Conservation (phyloP, 2,329 filamentous ascomycete species). For the Leptographium wingfieldii region DNA sequence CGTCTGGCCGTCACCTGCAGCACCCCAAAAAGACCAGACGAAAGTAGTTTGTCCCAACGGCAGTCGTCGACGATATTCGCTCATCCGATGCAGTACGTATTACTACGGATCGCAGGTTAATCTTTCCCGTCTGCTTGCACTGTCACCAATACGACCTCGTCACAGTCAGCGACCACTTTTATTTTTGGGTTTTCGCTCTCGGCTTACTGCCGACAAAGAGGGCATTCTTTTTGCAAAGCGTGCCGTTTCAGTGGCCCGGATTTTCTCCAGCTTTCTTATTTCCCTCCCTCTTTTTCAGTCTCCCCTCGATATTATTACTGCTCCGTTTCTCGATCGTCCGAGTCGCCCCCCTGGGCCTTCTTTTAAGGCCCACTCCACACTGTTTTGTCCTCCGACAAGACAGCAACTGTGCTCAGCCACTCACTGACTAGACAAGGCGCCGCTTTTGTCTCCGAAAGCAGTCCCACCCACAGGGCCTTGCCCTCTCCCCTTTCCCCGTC, state of each 20-base stretch:
- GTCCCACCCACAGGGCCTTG: background rate
- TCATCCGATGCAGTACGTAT: background rate
- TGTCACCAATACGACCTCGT: no score
- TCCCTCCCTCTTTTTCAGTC: background rate
- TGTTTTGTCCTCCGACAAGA: background rate
- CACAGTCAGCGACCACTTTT: background rate
- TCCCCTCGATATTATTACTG: background rate
- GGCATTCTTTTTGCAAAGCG: background rate
- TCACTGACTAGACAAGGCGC: conserved; percentile 3
- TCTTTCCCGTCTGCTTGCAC: no score
- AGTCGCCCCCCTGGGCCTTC: background rate
- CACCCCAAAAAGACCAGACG: background rate
- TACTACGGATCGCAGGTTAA: no score
- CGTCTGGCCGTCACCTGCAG: no score
- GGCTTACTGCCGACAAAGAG: no score
- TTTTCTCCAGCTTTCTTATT: background rate
- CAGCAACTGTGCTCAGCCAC: conserved; percentile 10
- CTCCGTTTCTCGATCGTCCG: background rate
- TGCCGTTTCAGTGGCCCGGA: background rate
- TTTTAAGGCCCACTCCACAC: background rate
- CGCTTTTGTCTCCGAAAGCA: conserved; percentile 4
- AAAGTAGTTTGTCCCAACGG: background rate
- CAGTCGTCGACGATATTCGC: background rate
- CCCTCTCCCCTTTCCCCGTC: background rate
- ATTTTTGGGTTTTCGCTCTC: background rate